Conservation (phyloP, 441 rosid species). For the Erodium texanum region DNA sequence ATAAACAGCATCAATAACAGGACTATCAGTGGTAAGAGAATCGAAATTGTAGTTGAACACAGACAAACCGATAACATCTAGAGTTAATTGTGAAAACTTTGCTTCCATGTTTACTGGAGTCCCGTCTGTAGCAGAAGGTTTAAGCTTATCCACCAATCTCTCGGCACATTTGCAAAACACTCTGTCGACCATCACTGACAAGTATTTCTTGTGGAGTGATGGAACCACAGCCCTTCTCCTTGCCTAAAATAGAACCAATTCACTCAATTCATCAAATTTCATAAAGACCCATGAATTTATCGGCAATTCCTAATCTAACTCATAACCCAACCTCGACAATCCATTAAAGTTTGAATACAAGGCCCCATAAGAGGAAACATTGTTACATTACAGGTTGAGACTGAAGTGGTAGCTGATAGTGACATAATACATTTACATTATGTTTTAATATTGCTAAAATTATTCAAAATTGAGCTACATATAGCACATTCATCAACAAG, state of each 20-base stretch:
- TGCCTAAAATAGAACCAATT: slow-evolving; percentile 34
- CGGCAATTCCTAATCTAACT: no score
- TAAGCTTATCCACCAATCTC: slow-evolving; percentile 80
- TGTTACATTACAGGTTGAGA: not conserved
- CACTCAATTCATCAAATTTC: not conserved
- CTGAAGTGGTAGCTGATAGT: not conserved
- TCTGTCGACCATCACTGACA: slow-evolving; percentile 75
- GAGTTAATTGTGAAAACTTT: slow-evolving; percentile 76
- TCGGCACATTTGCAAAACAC: slow-evolving; percentile 81
- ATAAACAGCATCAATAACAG: slow-evolving; percentile 83
- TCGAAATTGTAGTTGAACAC: slow-evolving; percentile 79
- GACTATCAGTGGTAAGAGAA: slow-evolving; percentile 69
- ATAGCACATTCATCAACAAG: not conserved
- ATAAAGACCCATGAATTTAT: not conserved
- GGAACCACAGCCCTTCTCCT: slow-evolving; percentile 88
- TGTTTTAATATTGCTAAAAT: not conserved
- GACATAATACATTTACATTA: no score
- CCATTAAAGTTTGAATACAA: no score
- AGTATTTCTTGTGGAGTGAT: slow-evolving; percentile 70
- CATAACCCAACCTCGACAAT: no score
- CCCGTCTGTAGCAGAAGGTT: slow-evolving; percentile 50
- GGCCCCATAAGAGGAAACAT: no score
- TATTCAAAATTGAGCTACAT: not conserved
- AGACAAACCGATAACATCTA: slow-evolving; percentile 78
- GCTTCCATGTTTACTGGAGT: slow-evolving; percentile 83